phyloP scores from a whole-genome alignment of 2,329 filamentous ascomycete species.

The Ceratocystis huliohia region DNA sequence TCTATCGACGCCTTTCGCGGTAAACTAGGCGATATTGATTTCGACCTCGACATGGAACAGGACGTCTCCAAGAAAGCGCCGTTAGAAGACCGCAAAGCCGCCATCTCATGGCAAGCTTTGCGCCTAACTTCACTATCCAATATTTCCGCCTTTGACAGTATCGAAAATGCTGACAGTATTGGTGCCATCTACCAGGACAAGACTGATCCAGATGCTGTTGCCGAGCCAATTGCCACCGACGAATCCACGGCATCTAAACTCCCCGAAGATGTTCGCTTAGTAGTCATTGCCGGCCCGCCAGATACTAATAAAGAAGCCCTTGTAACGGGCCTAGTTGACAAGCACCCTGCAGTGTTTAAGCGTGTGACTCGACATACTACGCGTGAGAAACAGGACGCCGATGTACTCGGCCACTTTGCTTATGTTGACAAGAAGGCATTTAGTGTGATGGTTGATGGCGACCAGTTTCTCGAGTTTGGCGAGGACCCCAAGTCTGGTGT shows the following conservation, averaged over 20 bases:
- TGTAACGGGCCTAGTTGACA: conserved; percentile 48
- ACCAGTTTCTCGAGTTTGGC: conserved; percentile 46
- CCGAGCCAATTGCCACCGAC: not conserved
- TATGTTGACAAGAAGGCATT: conserved; percentile 46
- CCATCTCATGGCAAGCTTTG: conserved; percentile 81
- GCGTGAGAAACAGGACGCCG: conserved; percentile 36
- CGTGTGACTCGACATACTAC: conserved; percentile 44
- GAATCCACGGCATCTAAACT: conserved; percentile 24
- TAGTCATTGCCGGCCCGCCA: conserved; percentile 56
- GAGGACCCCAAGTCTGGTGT: conserved; percentile 35
- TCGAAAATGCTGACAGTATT: conserved; percentile 68
- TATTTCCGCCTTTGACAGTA: conserved; percentile 70
- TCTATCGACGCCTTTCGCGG: conserved; percentile 42
- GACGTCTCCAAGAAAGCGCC: conserved; percentile 44
- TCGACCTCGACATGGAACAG: conserved; percentile 73
- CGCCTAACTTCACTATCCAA: conserved; percentile 64
- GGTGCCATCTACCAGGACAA: conserved; percentile 40
- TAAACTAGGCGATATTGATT: conserved; percentile 64
- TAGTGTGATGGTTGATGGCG: conserved; percentile 45
- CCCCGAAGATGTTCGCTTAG: conserved; percentile 39
- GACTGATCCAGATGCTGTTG: conserved; percentile 15
- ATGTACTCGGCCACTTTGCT: conserved; percentile 41
- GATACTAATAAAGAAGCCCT: conserved; percentile 52
- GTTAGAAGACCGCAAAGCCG: conserved; percentile 60
- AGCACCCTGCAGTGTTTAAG: conserved; percentile 53